Base-by-base conservation (phyloP, 2,329 filamentous ascomycete species). In the Colletotrichum tropicicola region DNA sequence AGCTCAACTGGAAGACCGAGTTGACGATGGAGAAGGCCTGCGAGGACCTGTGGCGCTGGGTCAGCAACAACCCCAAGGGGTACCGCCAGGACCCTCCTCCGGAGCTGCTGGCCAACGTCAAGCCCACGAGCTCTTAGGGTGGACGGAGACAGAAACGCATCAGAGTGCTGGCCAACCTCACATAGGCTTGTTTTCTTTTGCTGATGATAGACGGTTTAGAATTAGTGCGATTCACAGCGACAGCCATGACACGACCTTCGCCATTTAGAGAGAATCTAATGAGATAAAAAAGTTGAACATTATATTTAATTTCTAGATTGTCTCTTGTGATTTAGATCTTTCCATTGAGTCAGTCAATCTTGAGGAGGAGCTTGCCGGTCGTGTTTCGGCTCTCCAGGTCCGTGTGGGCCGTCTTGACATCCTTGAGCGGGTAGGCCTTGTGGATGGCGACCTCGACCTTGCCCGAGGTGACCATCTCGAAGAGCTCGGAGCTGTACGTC, bases 31-130 rank as follows among this genome's bases (percentile, higher is more conserved):
- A 98, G 82, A 89, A 97, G 78, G 94, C 95, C 25, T 99, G 96
- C 78, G 89, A 90, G 71, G 94, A 99, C 79, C 85, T 99, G 70
- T 99, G 96, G 96, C 90, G 89, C 74, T 99, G 96, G 96, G 97
- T 97, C 15, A 86, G 91, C 82, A 98, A 98, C 82, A 98, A 98
- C 82, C 96, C 96, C 23, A 89, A 94, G 81, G 96, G 96, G 21
- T 98, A 98, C 83, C 87, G 92, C 70, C 94, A 98, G 82, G 86
- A 94, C 70, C 93, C 95, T n/a, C 95, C 96, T 0, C 86, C 92
- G 69, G 89, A 92, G 79, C 86, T 98, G 72, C 75, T 98, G 53
- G 90, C 91, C 66, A 83, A 82, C 49, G 70, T 90, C 69, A 87
- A 90, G 81, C 52, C 59, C 10, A 58, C 63, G 12, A 64, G 59